Evolutionary conservation across 208 protist species (phyloP).

Genomic region (Angomonas ambiguus): DNA sequence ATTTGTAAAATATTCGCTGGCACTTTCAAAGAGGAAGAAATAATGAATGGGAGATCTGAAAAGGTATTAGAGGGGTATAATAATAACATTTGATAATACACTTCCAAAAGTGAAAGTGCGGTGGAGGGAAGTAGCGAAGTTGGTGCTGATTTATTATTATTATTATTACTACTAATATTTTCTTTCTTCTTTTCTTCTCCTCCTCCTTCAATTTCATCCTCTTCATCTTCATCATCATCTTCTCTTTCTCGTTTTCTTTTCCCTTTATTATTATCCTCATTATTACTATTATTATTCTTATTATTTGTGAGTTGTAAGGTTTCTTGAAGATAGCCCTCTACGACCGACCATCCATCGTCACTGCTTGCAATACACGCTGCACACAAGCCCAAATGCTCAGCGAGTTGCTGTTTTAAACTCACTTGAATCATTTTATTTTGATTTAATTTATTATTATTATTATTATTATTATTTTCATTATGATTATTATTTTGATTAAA

Average conservation of each 20-base stretch:
- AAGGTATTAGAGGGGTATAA: not conserved
- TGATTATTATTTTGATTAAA: constrained; percentile 10
- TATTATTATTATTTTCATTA: not conserved
- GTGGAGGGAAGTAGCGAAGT: not conserved
- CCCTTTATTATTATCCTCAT: not conserved
- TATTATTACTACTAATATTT: too few species aligned
- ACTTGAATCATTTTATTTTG: constrained; percentile 1
- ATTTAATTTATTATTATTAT: constrained; percentile 6
- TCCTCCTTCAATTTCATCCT: too few species aligned
- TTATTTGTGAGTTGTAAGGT: not conserved
- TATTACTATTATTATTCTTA: not conserved
- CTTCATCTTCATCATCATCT: too few species aligned
- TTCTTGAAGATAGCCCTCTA: constrained; percentile 15
- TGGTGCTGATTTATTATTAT: too few species aligned
- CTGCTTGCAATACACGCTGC: constrained; percentile 31
- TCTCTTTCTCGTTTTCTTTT: too few species aligned
- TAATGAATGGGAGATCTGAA: too few species aligned
- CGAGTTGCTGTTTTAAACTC: constrained; percentile 4
- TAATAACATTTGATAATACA: not conserved
- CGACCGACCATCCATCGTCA: constrained; percentile 47
- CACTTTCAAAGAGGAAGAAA: too few species aligned
- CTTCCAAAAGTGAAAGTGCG: not conserved
- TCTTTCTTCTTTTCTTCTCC: too few species aligned
- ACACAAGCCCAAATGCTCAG: not conserved
- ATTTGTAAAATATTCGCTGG: not conserved